These are phyloP conservation scores for Flaveria trinervia DNA, from an alignment of 129 eudicot species.

Conservation along the genomic window DNA sequence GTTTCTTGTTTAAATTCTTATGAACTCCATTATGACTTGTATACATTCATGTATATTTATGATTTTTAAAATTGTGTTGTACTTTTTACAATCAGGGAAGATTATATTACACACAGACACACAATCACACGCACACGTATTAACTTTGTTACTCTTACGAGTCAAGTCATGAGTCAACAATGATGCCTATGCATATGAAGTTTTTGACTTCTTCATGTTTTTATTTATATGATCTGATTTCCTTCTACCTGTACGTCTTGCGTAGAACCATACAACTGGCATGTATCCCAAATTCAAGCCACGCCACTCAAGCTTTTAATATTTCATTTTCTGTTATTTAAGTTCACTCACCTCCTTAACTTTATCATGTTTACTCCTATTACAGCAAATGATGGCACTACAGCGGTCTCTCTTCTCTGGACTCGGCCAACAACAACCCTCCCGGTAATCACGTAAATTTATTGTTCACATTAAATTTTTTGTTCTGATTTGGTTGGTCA, in stretches of 20 bases:
- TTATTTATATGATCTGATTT: neutral
- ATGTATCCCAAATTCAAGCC: conserved; percentile 2
- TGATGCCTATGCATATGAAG: conserved; percentile 20
- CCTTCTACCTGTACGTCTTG: neutral
- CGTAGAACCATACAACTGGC: neutral
- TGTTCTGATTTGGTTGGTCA: neutral
- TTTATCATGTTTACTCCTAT: conserved; percentile 15
- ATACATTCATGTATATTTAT: too few relatives aligned
- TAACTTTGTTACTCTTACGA: neutral
- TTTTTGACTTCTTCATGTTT: conserved; percentile 4
- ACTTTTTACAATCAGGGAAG: neutral
- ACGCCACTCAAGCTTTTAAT: neutral
- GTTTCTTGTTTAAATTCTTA: neutral
- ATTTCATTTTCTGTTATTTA: conserved; percentile 9
- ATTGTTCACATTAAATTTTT: neutral
- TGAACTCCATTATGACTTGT: too few relatives aligned
- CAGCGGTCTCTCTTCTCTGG: conserved; percentile 61
- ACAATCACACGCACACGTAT: too few relatives aligned
- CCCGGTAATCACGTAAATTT: conserved; percentile 33
- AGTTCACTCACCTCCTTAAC: conserved; percentile 9
- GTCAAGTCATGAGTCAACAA: neutral
- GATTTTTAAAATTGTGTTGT: neutral
- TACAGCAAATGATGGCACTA: conserved; percentile 66
- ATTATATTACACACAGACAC: neutral
- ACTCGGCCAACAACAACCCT: conserved; percentile 52